Conservation (phyloP, 768 basidiomycete species). For the Termitomyces sp. region DNA sequence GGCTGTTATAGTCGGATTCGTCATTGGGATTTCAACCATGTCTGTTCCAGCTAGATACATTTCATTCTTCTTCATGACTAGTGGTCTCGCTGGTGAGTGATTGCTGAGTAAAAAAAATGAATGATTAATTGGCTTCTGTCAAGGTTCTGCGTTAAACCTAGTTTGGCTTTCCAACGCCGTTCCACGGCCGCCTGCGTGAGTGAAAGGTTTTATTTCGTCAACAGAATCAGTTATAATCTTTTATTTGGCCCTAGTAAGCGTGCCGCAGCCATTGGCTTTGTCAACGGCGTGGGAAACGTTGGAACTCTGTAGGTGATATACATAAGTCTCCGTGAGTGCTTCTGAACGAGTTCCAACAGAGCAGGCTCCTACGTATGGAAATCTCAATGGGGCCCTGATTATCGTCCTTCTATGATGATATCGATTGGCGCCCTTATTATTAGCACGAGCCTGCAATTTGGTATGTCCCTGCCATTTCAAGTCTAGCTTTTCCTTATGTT, state of each 20-base stretch:
- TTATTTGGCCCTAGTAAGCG: conserved; percentile 32
- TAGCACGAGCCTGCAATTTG: conserved; percentile 20
- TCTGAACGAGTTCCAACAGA: conserved; percentile 19
- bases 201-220: neutral
- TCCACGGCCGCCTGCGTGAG: conserved; percentile 54
- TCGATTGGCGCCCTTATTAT: conserved; percentile 25
- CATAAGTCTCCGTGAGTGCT: neutral
- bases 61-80: conserved; percentile 59
- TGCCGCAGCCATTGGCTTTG: conserved; percentile 53
- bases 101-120: neutral
- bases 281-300: conserved; percentile 50
- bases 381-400: conserved; percentile 48
- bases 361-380: conserved; percentile 59
- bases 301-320: conserved; percentile 42
- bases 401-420: conserved; percentile 57
- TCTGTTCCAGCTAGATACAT: conserved; percentile 48
- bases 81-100: conserved; percentile 34
- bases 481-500: neutral
- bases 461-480: neutral
- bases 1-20: conserved; percentile 51
- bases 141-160: conserved; percentile 38
- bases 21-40: conserved; percentile 51
- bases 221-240: neutral
- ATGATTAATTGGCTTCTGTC: neutral
- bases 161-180: conserved; percentile 61